Evolutionary conservation across 2,329 filamentous ascomycete species (phyloP).

Genomic region (Aspergillus chevalieri): DNA sequence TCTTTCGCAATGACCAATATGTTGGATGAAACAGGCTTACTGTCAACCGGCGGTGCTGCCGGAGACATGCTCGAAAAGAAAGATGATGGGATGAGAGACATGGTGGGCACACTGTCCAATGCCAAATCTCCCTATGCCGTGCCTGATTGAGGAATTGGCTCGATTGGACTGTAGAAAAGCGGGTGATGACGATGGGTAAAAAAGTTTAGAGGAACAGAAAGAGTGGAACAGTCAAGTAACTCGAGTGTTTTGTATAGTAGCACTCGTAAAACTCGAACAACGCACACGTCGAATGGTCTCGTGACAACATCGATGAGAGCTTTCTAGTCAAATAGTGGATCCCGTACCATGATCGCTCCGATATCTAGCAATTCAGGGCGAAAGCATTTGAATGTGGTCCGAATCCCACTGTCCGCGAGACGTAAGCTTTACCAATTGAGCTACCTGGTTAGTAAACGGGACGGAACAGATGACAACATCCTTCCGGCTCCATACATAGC

Average conservation of each 20-base stretch:
- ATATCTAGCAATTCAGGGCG: not conserved
- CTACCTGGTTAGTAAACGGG: not conserved
- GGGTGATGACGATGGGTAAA: too few species aligned
- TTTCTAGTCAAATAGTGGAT: too few species aligned
- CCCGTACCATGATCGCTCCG: not conserved
- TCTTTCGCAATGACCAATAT: slow-evolving; percentile 54
- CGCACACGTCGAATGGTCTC: not conserved
- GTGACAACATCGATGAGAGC: not conserved
- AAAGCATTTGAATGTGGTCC: not conserved
- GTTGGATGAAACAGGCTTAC: slow-evolving; percentile 32
- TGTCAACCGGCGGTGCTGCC: slow-evolving; percentile 13
- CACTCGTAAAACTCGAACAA: not conserved
- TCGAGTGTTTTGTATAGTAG: not conserved
- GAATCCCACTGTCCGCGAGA: not conserved
- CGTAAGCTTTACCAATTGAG: not conserved
- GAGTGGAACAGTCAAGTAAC: not conserved
- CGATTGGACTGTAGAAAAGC: not conserved
- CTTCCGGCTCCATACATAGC: not conserved
- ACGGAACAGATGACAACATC: not conserved
- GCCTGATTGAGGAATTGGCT: not conserved
- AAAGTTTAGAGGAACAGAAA: too few species aligned
- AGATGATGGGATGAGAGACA: slow-evolving; percentile 19
- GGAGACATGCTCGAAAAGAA: slow-evolving; percentile 10
- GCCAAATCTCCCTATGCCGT: too few species aligned
- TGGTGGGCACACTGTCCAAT: slow-evolving; percentile 5